Evolutionary conservation across 176 grass and related monocot genomes (phyloP), one percentile per base, ranked within the genome.

Genomic region (Hordeum marinum): DNA sequence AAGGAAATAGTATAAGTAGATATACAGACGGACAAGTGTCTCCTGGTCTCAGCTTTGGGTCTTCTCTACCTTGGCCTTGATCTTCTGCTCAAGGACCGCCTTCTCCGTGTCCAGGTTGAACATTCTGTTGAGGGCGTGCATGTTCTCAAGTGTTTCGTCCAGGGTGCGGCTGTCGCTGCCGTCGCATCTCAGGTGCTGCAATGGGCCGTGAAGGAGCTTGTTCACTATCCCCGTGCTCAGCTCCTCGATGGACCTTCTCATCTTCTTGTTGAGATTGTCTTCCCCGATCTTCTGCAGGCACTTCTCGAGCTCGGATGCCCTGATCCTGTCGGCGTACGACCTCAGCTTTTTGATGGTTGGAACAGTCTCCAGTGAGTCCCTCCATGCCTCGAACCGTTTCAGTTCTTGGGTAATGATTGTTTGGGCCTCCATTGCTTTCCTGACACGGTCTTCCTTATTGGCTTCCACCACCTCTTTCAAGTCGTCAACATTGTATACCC

Each of bases 51-150:
- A 97, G 59, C 26, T 90, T 86, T 97, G 92, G 76, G 75, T 80
- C 75, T 97, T 97, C 85, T 97, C 94, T 77, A 94, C 94, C 91
- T 97, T 97, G 1, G 94, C 94, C 71, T 94, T 97, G 84, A 97
- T 92, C 83, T 97, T 97, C 82, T 91, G 87, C 85, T 97, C 92
- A 1, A 97, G 73, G 40, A 97, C 86, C 0, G 85, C 90, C 87
- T 94, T 94, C 87, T 97, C 92, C 0, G 92, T 94, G 64, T 97
- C 85, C 1, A 94, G 89, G 85, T 85, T 90, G 84, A 97, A 97
- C 94, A 97, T 97, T 58, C 94, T 77, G 75, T 97, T 97, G 43
- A 97, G 83, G 9, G 94, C 92, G 1, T 97, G 90, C 92, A 94
- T 97, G 85, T 97, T 94, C 79, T 92, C 94, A 0, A 97, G 87